These are phyloP conservation scores for Scleromitrula shiraiana DNA, from an alignment of 2,329 filamentous ascomycete species.

Conservation along the genomic window DNA sequence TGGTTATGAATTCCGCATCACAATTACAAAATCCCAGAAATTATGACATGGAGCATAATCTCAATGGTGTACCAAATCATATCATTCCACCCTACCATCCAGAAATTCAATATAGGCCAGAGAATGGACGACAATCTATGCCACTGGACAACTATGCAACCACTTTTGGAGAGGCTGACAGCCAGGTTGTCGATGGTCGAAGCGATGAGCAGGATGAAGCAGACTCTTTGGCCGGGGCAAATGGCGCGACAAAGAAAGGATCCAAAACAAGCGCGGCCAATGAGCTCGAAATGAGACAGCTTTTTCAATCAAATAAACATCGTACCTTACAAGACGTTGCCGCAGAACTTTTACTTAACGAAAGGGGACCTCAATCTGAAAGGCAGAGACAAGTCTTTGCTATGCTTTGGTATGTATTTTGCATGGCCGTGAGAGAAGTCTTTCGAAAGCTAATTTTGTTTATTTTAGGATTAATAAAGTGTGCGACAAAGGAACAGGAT, in stretches of 20 bases:
- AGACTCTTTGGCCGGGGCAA: slow-evolving; percentile 41
- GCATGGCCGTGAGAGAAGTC: background rate
- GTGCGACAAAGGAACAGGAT: slow-evolving; percentile 68
- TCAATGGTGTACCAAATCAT: slow-evolving; percentile 40
- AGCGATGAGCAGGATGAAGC: slow-evolving; percentile 49
- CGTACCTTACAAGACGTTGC: slow-evolving; percentile 65
- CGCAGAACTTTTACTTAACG: slow-evolving; percentile 67
- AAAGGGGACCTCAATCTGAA: slow-evolving; percentile 73
- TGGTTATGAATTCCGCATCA: slow-evolving; percentile 49
- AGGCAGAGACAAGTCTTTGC: slow-evolving; percentile 79
- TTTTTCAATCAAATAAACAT: slow-evolving; percentile 62
- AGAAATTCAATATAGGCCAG: slow-evolving; percentile 32
- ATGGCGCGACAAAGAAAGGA: slow-evolving; percentile 45
- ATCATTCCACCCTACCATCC: slow-evolving; percentile 35
- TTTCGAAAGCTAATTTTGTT: slow-evolving; percentile 10
- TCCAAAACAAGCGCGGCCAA: slow-evolving; percentile 68
- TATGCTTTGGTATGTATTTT: slow-evolving; percentile 66
- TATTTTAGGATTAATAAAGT: slow-evolving; percentile 59
- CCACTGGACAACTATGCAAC: slow-evolving; percentile 45
- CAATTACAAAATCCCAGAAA: slow-evolving; percentile 45
- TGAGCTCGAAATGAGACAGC: slow-evolving; percentile 70
- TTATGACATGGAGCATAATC: slow-evolving; percentile 42
- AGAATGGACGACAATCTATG: slow-evolving; percentile 41
- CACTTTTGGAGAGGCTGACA: slow-evolving; percentile 50
- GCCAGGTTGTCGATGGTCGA: slow-evolving; percentile 49